These are phyloP conservation scores for Datisca glomerata DNA, from an alignment of 306 rosid species.

Conservation along the genomic window DNA sequence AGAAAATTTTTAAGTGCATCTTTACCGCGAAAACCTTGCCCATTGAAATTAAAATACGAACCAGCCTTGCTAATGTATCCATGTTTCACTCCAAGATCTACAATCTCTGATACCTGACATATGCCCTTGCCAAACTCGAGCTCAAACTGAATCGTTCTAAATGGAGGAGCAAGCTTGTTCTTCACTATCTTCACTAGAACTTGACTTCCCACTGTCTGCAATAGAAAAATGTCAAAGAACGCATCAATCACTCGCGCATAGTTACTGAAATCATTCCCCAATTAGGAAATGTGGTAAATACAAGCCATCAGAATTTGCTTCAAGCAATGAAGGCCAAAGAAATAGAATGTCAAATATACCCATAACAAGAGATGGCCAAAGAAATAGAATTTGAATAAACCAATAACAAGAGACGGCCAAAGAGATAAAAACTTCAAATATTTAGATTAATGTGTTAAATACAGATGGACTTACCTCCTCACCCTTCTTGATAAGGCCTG, in stretches of 20 bases:
- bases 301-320: neutral
- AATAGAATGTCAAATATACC: too few relatives aligned
- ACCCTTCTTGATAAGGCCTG: constrained; percentile 66
- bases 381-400: too few relatives aligned
- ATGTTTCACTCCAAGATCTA: constrained; percentile 56
- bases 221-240: constrained; percentile 7
- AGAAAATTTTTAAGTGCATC: constrained; percentile 60
- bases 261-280: too few relatives aligned
- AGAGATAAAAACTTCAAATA: too few relatives aligned
- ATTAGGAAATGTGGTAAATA: too few relatives aligned
- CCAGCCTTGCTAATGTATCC: constrained; percentile 42
- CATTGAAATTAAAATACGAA: constrained; percentile 30
- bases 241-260: too few relatives aligned
- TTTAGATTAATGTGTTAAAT: too few relatives aligned
- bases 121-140: constrained; percentile 92
- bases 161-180: constrained; percentile 96
- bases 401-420: too few relatives aligned
- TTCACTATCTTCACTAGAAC: constrained; percentile 83
- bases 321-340: too few relatives aligned
- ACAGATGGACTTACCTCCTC: constrained; percentile 95
- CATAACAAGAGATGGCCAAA: too few relatives aligned
- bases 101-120: constrained; percentile 43
- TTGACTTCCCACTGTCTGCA: constrained; percentile 70
- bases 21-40: constrained; percentile 42
- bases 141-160: constrained; percentile 64